phyloP scores from a whole-genome alignment of 208 protist species.

The Leishmania arabica region DNA sequence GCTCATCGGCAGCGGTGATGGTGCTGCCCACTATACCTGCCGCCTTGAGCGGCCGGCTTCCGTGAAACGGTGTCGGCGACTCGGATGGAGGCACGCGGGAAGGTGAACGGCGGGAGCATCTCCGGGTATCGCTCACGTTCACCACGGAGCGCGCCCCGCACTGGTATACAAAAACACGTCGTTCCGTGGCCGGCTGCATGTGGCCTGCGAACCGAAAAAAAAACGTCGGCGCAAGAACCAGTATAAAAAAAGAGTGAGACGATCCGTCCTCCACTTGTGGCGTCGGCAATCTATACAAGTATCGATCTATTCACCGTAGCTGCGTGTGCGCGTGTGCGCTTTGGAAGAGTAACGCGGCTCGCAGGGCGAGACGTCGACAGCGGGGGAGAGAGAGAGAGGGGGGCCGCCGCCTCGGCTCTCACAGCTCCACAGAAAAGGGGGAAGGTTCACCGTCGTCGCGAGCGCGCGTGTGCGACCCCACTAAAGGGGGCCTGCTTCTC shows the following conservation, averaged over 20 bases:
- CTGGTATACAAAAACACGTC: slow-evolving; percentile 26
- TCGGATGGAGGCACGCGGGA: background rate
- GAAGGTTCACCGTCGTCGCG: background rate
- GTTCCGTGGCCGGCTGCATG: slow-evolving; percentile 7
- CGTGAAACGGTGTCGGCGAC: background rate
- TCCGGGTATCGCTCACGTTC: slow-evolving; percentile 7
- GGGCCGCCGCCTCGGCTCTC: background rate
- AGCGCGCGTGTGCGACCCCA: background rate
- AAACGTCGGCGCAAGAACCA: background rate
- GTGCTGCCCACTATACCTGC: background rate
- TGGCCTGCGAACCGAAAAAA: background rate
- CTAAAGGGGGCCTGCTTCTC: background rate
- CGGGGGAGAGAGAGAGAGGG: background rate
- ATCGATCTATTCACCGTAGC: background rate
- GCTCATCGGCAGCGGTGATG: background rate
- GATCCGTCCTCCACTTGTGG: background rate
- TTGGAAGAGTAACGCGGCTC: background rate
- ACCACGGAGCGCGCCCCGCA: slow-evolving; percentile 20
- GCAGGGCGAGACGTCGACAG: background rate
- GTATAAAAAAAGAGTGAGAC: background rate
- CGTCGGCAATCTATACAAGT: background rate
- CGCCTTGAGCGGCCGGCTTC: background rate
- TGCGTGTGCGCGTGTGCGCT: background rate
- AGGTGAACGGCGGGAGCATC: background rate
- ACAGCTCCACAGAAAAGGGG: background rate